Percentiles rank a stretch among this genome's conserved stretches.
phyloP scores from a whole-genome alignment of 2,329 filamentous ascomycete species.

The Scedosporium boydii region DNA sequence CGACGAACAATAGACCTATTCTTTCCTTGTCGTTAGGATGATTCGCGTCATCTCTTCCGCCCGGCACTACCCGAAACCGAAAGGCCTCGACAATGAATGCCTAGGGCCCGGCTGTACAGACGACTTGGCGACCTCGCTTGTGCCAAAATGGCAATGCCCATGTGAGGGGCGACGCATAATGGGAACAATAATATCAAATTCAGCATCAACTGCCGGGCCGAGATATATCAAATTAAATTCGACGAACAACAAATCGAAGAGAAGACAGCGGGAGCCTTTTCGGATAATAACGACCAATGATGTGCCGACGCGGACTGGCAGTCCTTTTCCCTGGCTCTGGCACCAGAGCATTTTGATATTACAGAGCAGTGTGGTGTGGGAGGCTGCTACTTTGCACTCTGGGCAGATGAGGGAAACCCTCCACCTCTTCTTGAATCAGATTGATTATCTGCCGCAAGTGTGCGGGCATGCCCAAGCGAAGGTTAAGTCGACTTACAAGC shows the following conservation, averaged over 20 bases:
- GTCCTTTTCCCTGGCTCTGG: not conserved
- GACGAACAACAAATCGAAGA: not conserved
- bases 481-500: not conserved
- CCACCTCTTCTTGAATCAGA: not conserved
- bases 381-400: not conserved
- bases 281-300: not conserved
- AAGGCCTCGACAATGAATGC: not conserved
- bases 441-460: not conserved
- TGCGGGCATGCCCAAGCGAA: not conserved
- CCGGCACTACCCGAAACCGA: not conserved
- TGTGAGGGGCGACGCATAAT: not conserved
- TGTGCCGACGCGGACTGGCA: not conserved
- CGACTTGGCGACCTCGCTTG: not conserved
- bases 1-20: conserved; percentile 3
- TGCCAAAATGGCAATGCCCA: not conserved
- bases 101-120: not conserved
- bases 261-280: not conserved
- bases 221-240: not conserved
- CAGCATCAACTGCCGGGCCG: not conserved
- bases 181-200: not conserved
- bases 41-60: not conserved
- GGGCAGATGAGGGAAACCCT: not conserved
- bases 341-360: not conserved
- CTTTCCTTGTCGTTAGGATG: not conserved
- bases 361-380: not conserved